Percentiles rank a stretch among this genome's conserved stretches.
phyloP scores from a whole-genome alignment of 768 basidiomycete genomes.

The Phlebiopsis flavidoalba region DNA sequence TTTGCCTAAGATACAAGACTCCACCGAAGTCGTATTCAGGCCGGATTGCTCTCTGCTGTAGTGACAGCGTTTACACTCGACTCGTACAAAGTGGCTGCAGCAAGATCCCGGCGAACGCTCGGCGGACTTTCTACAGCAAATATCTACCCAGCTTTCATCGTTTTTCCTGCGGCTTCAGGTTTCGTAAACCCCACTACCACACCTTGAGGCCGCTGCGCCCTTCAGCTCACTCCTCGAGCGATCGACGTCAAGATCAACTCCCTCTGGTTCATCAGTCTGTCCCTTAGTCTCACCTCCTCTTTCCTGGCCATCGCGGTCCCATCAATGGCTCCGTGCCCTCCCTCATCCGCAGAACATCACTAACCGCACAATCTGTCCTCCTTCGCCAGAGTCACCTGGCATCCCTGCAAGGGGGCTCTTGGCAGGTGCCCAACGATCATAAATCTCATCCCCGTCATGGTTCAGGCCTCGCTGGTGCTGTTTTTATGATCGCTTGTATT shows the following conservation, averaged over 20 bases:
- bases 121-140: conserved; percentile 4
- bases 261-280: conserved; percentile 22
- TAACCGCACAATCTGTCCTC: not conserved
- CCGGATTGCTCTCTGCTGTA: conserved; percentile 12
- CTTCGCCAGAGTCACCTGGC: conserved; percentile 5
- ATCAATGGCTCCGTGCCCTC: conserved; percentile 23
- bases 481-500: conserved; percentile 7
- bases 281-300: conserved; percentile 18
- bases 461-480: conserved; percentile 8
- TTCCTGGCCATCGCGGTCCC: conserved; percentile 23
- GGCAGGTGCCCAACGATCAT: conserved; percentile 7
- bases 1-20: not conserved
- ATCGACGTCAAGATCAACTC: conserved; percentile 15
- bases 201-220: not conserved
- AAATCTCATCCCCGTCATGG: conserved; percentile 4
- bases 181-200: conserved; percentile 11
- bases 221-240: not conserved
- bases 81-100: conserved; percentile 5
- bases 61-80: conserved; percentile 8
- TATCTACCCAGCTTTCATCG: conserved; percentile 7
- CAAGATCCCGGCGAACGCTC: conserved; percentile 1
- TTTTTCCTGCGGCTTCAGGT: not conserved
- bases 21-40: not conserved
- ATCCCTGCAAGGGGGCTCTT: not conserved
- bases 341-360: not conserved